Base-by-base conservation (phyloP, 306 rosid genomes). In the Cucurbita ficifolia region DNA sequence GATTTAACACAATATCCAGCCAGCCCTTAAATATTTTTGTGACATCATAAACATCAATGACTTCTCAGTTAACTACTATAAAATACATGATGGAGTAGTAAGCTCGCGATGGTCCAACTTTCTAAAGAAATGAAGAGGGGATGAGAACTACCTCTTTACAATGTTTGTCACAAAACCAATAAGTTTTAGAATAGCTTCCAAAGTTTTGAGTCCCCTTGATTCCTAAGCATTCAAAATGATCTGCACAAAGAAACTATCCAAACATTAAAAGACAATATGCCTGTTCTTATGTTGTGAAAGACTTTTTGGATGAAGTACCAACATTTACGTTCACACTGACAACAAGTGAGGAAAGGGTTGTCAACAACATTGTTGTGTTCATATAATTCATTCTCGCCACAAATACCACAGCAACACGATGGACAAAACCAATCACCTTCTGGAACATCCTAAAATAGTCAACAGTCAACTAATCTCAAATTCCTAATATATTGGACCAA, bases 341-440 rank as follows among this genome's bases (percentile, higher is more conserved):
- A 48, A 79, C 97, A 94, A 72, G 80, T 78, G 76, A 87, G 79
- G 76, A 82, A 19, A 70, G 40, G 61, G 40, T 69, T 56, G 22
- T 78, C 77, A 39, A 45, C 33, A 10, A 56, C 57, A 78, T 81
- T 91, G 56, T n/a, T 54, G 49, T 70, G 76, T 55, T 74, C 78
- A 77, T 39, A 80, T 53, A 77, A 79, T 62, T 85, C 81, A 42
- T 76, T 75, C 78, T 76, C 77, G 68, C 80, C 79, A 79, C 98
- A 94, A 77, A 85, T 76, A 75, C 83, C 85, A 39, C 98, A 93
- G 43, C 87, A 43, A 71, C 98, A 93, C 6, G 96, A 84, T 77
- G 94, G 90, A 53, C 98, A 90, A 85, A 86, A 90, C 97, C 97
- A 93, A 43, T 90, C 90, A 62, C 98, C 97, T 14, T 80, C 86